These are phyloP conservation scores for Panicum miliaceum DNA, from an alignment of 176 grass and related monocot species.

Conservation along the genomic window DNA sequence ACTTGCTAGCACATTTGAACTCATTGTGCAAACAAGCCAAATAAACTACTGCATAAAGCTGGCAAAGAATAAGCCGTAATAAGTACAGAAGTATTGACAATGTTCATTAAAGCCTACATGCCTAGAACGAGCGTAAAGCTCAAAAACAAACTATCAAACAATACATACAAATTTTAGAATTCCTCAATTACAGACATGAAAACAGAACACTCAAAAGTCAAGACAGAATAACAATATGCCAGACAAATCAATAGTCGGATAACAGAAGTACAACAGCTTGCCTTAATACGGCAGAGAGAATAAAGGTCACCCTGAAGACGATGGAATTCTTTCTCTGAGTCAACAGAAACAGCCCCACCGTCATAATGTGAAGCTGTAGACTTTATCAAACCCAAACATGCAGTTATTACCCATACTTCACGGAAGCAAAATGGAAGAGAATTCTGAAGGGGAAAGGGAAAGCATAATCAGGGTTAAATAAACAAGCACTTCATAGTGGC, in stretches of 20 bases:
- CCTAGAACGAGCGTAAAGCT: slow-evolving; percentile 8
- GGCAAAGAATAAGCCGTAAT: slow-evolving; percentile 5
- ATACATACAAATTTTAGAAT: not conserved
- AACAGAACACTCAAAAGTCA: not conserved
- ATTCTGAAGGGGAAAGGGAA: slow-evolving; percentile 62
- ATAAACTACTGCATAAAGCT: not conserved
- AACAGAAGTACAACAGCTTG: slow-evolving; percentile 43
- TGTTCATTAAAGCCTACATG: slow-evolving; percentile 11
- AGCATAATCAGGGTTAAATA: slow-evolving; percentile 30
- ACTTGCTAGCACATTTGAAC: slow-evolving; percentile 13
- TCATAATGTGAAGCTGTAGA: slow-evolving; percentile 67
- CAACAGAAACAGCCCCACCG: slow-evolving; percentile 68
- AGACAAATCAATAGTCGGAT: not conserved
- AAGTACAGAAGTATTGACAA: slow-evolving; percentile 10
- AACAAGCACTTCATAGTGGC: slow-evolving; percentile 24
- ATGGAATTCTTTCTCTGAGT: slow-evolving; percentile 91
- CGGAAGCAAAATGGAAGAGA: slow-evolving; percentile 92
- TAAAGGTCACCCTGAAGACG: slow-evolving; percentile 93
- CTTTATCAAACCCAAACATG: slow-evolving; percentile 82
- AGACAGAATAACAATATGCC: slow-evolving; percentile 2
- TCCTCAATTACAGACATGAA: slow-evolving; percentile 20
- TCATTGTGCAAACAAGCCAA: slow-evolving; percentile 24
- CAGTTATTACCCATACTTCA: slow-evolving; percentile 98
- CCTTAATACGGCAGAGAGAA: slow-evolving; percentile 93
- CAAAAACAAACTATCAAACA: slow-evolving; percentile 6